These are phyloP conservation scores for Collybia nuda DNA, from an alignment of 768 basidiomycete genomes.

Conservation along the genomic window DNA sequence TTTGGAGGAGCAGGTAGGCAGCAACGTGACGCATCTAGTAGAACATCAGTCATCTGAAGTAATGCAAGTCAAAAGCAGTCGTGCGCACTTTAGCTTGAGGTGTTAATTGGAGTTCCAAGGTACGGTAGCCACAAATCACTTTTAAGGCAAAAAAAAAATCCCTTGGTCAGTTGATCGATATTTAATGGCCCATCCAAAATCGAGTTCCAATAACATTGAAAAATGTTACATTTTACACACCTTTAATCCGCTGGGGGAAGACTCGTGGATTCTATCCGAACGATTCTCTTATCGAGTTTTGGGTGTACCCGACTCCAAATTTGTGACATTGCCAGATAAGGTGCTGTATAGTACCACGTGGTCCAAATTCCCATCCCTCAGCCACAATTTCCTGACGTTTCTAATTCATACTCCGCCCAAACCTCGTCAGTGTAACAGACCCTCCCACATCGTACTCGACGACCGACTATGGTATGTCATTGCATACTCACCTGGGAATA, in stretches of 20 bases:
- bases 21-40: constrained; percentile 87
- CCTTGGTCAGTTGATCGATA: constrained; percentile 6
- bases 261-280: constrained; percentile 92
- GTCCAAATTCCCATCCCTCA: constrained; percentile 28
- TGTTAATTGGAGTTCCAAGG: constrained; percentile 26
- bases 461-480: constrained; percentile 36
- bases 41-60: background rate
- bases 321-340: constrained; percentile 16
- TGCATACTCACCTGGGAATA: background rate
- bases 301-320: constrained; percentile 26
- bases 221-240: constrained; percentile 36
- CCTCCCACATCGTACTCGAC: constrained; percentile 41
- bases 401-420: constrained; percentile 29
- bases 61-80: background rate
- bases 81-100: constrained; percentile 43
- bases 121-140: constrained; percentile 95
- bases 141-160: constrained; percentile 5
- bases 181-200: background rate
- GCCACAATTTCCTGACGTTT: constrained; percentile 31
- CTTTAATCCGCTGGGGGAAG: constrained; percentile 91
- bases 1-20: constrained; percentile 95
- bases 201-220: background rate
- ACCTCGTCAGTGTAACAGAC: constrained; percentile 14
- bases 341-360: constrained; percentile 68
- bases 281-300: constrained; percentile 23